A percentile compares a stretch with the other conserved stretches of the same genome.
phyloP scores from a whole-genome alignment of 306 rosid genomes.

The Medicago ruthenica region DNA sequence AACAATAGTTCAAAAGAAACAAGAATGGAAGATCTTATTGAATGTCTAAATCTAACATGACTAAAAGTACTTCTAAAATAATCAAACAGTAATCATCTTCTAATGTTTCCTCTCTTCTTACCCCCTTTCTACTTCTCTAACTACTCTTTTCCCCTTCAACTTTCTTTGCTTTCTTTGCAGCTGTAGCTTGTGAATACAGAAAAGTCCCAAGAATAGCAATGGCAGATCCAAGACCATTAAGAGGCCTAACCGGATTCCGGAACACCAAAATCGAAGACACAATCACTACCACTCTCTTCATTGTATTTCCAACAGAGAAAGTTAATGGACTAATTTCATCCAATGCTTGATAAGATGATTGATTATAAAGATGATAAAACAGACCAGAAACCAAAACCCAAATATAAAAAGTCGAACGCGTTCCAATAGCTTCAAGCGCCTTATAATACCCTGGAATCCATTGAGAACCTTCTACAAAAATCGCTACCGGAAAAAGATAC shows the following conservation, averaged over 20 bases:
- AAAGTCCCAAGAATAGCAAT: constrained; percentile 90
- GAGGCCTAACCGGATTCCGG: constrained; percentile 85
- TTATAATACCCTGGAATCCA: constrained; percentile 88
- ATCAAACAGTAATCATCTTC: constrained; percentile 28
- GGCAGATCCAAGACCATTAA: constrained; percentile 93
- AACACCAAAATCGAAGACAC: constrained; percentile 82
- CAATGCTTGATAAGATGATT: constrained; percentile 92
- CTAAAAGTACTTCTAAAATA: constrained; percentile 39
- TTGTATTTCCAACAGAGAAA: constrained; percentile 94
- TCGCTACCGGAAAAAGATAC: constrained; percentile 83
- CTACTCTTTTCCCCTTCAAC: constrained; percentile 67
- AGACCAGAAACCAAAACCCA: constrained; percentile 90
- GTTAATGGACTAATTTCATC: constrained; percentile 91
- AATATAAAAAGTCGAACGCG: constrained; percentile 70
- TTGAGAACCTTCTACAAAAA: constrained; percentile 88
- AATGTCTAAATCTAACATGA: constrained; percentile 29
- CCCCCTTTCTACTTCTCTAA: constrained; percentile 37
- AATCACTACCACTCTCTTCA: constrained; percentile 96
- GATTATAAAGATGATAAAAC: constrained; percentile 95
- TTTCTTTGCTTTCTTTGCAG: constrained; percentile 66
- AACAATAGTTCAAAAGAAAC: constrained; percentile 41
- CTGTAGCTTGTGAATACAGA: constrained; percentile 81
- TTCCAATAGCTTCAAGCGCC: constrained; percentile 73
- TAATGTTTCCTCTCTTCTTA: constrained; percentile 10
- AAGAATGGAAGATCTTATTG: constrained; percentile 29